Base-by-base conservation (phyloP, 2,329 filamentous ascomycete genomes). In the Microdochium nivale region DNA sequence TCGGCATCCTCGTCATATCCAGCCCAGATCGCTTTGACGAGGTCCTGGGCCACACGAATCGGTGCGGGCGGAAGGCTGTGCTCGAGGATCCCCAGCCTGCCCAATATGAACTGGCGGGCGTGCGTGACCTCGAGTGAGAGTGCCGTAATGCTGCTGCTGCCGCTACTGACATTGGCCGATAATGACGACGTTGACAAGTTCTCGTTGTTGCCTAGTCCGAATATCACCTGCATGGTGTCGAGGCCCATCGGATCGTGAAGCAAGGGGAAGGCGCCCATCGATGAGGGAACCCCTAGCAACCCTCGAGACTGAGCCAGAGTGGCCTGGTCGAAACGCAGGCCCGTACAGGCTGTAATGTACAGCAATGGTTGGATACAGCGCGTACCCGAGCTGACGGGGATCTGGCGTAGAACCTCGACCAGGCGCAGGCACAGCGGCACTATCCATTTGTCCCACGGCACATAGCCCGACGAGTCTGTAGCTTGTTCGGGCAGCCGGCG, bases 1-100 rank as follows among this genome's bases (percentile, higher is more conserved):
- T 62, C 67, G 3, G 64, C 60, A 47, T 72, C 70, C 2, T 54
- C 57, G 33, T 73, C 70, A 21, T 73, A 73, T 0, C 66, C 67
- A 1, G 61, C 62, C 71, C 71, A 73, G 2, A 73, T 67, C 0
- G 68, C 65, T n/a, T 63, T 67, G 8, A 73, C 62, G 1, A 73
- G 60, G 40, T 70, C 60, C 54, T 70, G 70, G 1, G 71, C 71
- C n/a, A 73, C 67, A 1, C 62, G 57, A 1, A 73, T 70, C 2
- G 71, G 71, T 11, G 68, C 69, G 2, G 71, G 71, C 3, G 70
- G 70, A 5, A 73, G 53, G 19, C 57, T 70, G 13, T 65, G 62
- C 54, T 73, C 70, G 25, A 73, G 48, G 21, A 69, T 64, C 3
- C 65, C 63, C 2, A 73, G 58, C 2, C 71, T 57, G 1, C 62